Conservation (phyloP, 2,329 filamentous ascomycete species). For the Colletotrichum navitas region DNA sequence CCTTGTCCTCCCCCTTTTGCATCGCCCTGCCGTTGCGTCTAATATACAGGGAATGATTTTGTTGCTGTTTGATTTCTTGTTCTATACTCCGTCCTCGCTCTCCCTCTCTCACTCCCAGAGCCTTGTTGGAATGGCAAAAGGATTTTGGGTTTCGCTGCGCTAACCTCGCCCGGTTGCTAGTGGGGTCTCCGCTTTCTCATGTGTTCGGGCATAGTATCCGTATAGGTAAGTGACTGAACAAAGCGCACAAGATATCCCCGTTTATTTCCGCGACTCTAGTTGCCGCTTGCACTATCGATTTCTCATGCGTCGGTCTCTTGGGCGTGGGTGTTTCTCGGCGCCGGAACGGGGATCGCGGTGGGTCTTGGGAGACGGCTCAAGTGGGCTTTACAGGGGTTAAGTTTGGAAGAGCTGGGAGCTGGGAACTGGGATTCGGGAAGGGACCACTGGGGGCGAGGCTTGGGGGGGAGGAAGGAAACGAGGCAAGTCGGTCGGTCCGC, state of each 20-base stretch:
- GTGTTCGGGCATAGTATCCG: background rate
- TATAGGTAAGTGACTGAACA: background rate
- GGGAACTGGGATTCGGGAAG: constrained; percentile 10
- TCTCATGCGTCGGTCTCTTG: constrained; percentile 16
- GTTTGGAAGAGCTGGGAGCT: background rate
- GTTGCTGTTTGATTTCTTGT: background rate
- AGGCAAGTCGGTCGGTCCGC: background rate
- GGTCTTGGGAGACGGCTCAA: background rate
- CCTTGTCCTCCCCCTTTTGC: background rate
- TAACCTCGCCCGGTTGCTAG: background rate
- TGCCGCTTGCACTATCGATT: constrained; percentile 10
- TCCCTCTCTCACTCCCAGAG: background rate
- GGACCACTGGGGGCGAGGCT: background rate
- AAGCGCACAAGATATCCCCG: background rate
- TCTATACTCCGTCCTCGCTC: background rate
- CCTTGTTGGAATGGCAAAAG: background rate
- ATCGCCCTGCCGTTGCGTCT: background rate
- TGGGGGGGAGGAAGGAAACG: no score
- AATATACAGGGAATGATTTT: no score
- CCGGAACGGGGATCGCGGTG: constrained; percentile 10
- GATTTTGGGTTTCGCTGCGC: background rate
- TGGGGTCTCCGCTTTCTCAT: background rate
- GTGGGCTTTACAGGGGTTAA: background rate
- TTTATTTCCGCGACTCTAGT: constrained; percentile 9
- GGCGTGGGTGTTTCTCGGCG: background rate